Base-by-base conservation (phyloP, 2,329 filamentous ascomycete species). In the Diaporthe citriasiana region DNA sequence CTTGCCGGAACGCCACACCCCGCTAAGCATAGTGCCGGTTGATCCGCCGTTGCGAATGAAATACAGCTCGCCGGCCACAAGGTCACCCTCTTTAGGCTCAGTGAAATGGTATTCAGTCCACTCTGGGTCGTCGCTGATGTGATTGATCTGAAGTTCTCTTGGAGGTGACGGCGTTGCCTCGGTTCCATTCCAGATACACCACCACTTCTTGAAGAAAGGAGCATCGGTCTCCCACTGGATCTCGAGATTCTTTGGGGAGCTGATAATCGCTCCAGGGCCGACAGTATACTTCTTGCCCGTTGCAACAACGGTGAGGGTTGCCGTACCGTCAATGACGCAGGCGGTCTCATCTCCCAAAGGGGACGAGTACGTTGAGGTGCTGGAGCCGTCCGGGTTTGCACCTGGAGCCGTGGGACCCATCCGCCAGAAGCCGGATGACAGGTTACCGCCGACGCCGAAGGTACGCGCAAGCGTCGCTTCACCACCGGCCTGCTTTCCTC, bases 201-300 rank as follows among this genome's bases (percentile, higher is more conserved):
- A 72, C 17, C 33, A 72, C n/a, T 72, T 72, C 70, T 72, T 72
- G 70, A 72, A 72, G 56, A 72, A 72, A 22, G 70, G 70, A 12
- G 70, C 70, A 3, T 72, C 70, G 12, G 65, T 72, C 10, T 72
- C 56, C 70, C 70, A 72, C n/a, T n/a, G 70, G 45, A 72, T 42
- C 56, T 72, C 70, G 7, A 72, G 70, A 25, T 63, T 63, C 40
- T 72, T 72, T 42, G 70, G 70, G 9, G 70, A 53, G 33, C 70
- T 72, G 30, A 72, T 33, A 15, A 72, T 50, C 0, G 70, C 17
- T 15, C 70, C 70, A 4, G 70, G 56, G 35, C 56, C 56, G n/a
- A 59, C 56, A 7, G 13, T 17, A 13, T 59, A 38, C 13, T 59
- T 59, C 45, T 53, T 42, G 15, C 70, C 70, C 27, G 70, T 72